Conservation (phyloP, 176 grass and related monocot species). For the Bolboschoenus planiculmis region DNA sequence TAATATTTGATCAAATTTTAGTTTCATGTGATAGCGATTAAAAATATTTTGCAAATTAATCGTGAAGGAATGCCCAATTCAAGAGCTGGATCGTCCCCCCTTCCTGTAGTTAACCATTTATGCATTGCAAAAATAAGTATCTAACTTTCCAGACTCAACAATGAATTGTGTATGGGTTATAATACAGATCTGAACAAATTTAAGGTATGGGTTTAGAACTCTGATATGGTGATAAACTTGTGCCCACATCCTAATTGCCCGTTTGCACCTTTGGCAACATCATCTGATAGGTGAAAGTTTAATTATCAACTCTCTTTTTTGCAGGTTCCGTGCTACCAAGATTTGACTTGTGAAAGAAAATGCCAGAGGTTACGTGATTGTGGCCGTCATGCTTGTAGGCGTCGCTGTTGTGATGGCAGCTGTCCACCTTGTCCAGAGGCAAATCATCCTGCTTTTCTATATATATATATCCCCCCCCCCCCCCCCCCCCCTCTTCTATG, state of each 20-base stretch:
- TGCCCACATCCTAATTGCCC: not conserved
- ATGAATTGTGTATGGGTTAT: not conserved
- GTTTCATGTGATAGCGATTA: not conserved
- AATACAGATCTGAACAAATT: not conserved
- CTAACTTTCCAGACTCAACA: not conserved
- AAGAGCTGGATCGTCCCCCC: not conserved
- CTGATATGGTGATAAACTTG: not conserved
- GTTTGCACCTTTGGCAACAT: not conserved
- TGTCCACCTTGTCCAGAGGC: constrained; percentile 82
- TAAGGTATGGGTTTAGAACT: not conserved
- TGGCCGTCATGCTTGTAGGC: constrained; percentile 86
- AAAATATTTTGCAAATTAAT: not conserved
- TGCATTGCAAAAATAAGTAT: not conserved
- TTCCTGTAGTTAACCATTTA: not conserved
- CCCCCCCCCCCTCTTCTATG: no score
- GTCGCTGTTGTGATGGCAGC: constrained; percentile 79
- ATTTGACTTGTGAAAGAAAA: constrained; percentile 93
- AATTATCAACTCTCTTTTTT: not conserved
- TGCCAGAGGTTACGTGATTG: constrained; percentile 66
- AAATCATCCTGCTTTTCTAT: not conserved
- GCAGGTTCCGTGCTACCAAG: constrained; percentile 98
- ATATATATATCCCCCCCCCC: not conserved
- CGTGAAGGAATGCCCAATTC: not conserved
- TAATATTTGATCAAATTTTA: not conserved
- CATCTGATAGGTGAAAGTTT: not conserved